Base-by-base conservation (phyloP, 768 basidiomycete genomes). In the Bullera alba region DNA sequence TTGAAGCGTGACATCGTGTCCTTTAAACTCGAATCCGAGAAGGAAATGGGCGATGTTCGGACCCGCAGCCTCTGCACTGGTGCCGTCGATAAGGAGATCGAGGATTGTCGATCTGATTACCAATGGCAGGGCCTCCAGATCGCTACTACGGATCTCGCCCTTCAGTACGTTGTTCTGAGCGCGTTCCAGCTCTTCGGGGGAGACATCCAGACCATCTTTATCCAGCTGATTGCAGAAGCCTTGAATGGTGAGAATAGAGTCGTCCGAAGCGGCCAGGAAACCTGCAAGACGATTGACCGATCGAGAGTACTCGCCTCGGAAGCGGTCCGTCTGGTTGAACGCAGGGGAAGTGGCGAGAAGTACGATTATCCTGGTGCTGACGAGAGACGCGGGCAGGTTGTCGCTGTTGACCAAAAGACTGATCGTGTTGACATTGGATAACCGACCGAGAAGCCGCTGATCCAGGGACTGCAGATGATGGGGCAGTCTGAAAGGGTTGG, bases 1-100 rank as follows among this genome's bases (percentile, higher is more conserved):
- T 36, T 71, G 67, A 23, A 75, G 60, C 30, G 80, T 79, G 49
- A 83, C 76, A 25, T 83, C 80, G 6, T 75, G 74, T 2, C 78
- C 75, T 19, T 58, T 57, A 42, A 69, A 61, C 28, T 86, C 85
- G 61, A 92, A 87, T 0, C 76, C 77, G 19, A 95, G 78, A 10
- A 96, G 75, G 74, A 87, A 86, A 72, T 95, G 91, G 0, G 86
- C 85, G 17, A 93, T 64, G 60, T 91, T 95, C 5, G 91, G 90
- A 58, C 81, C 87, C 0, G 80, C 72, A 7, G 79, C 73, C 37
- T 76, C 78, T 0, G 74, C 68, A n/a, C 79, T 75, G 0, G 90
- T 90, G 52, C 84, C 86, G 50, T 81, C 81, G 35, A 88, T 80
- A 46, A 97, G 77, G 10, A 97, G 75, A 54, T 92, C 83, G 42